These are phyloP conservation scores for Ramicandelaber brevisporus DNA, from an alignment of 192 early-diverging fungal species.

Conservation along the genomic window DNA sequence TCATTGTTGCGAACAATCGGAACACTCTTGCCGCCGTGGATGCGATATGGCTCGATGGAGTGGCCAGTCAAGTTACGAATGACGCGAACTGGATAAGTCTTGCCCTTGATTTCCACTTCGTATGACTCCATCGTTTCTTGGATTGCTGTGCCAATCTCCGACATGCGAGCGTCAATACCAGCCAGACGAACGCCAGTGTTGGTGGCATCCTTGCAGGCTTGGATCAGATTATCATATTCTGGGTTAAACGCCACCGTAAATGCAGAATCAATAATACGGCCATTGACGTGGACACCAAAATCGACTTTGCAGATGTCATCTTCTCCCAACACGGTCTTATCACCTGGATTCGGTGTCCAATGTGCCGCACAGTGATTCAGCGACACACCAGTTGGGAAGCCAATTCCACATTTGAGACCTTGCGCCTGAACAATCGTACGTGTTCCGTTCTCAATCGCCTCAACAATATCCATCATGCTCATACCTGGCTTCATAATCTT, in stretches of 20 bases:
- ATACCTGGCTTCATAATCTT: slow-evolving; percentile 78
- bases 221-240: slow-evolving; percentile 55
- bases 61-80: slow-evolving; percentile 95
- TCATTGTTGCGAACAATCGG: slow-evolving; percentile 80
- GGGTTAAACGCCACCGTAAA: slow-evolving; percentile 88
- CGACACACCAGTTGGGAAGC: slow-evolving; percentile 86
- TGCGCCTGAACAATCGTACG: slow-evolving; percentile 68
- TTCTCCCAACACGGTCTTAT: slow-evolving; percentile 62
- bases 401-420: slow-evolving; percentile 63
- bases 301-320: slow-evolving; percentile 95
- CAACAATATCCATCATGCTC: slow-evolving; percentile 75
- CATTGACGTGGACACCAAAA: slow-evolving; percentile 83
- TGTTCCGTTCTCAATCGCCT: slow-evolving; percentile 85
- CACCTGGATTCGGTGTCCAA: slow-evolving; percentile 93
- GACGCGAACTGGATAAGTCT: slow-evolving; percentile 69
- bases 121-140: slow-evolving; percentile 98
- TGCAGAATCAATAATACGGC: slow-evolving; percentile 82
- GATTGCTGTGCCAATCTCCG: slow-evolving; percentile 85
- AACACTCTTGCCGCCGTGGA: slow-evolving; percentile 85
- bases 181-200: slow-evolving; percentile 84
- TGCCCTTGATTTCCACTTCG: slow-evolving; percentile 83
- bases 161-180: slow-evolving; percentile 89
- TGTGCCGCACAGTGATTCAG: slow-evolving; percentile 92
- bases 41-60: slow-evolving; percentile 71
- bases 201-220: slow-evolving; percentile 82